Base-by-base conservation (phyloP, 2,329 filamentous ascomycete species). In the Biscogniauxia marginata region DNA sequence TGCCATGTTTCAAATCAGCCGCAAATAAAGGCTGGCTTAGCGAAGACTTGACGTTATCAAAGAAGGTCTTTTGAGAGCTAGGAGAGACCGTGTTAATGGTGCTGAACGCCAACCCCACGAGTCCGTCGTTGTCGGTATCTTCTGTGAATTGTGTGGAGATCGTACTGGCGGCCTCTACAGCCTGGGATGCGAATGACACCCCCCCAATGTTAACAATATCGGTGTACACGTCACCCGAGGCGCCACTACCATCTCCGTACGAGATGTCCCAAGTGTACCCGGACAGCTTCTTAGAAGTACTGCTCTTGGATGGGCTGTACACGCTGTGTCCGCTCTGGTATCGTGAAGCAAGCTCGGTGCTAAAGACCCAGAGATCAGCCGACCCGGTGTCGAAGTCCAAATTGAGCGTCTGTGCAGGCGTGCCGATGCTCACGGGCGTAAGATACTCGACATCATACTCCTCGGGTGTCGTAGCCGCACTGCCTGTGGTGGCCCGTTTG, bases 141-240 rank as follows among this genome's bases (percentile, higher is more conserved):
- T 16, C 52, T 34, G 48, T 62, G 59, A 74, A 71, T 30, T 57
- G 34, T 16, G 51, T 49, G 7, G 64, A 50, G 43, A 60, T 63
- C 46, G 48, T 56, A 30, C 55, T 54, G 43, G 68, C 67, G 11
- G 59, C 61, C 58, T 69, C 63, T 45, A 69, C 65, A 22, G 61
- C 57, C 53, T 69, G 67, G 46, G 13, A 24, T 11, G 53, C 34
- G 50, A 62, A 58, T 6, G 52, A 52, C 6, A 64, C 51, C 3
- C 58, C 48, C 9, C 62, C 62, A 34, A 64, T 51, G 34, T 11
- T 61, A 55, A 71, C 67, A 2, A 56, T 52, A 8, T 64, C 63
- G n/a, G 59, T 62, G 50, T 70, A 71, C 25, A 73, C 61, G 18
- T 61, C 56, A 39, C 70, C 72, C 22, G 65, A 68, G 4, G 70